Evolutionary conservation across 257 asterid species (phyloP), one percentile per base, ranked within the genome.

Genomic region (Petunia secreta): DNA sequence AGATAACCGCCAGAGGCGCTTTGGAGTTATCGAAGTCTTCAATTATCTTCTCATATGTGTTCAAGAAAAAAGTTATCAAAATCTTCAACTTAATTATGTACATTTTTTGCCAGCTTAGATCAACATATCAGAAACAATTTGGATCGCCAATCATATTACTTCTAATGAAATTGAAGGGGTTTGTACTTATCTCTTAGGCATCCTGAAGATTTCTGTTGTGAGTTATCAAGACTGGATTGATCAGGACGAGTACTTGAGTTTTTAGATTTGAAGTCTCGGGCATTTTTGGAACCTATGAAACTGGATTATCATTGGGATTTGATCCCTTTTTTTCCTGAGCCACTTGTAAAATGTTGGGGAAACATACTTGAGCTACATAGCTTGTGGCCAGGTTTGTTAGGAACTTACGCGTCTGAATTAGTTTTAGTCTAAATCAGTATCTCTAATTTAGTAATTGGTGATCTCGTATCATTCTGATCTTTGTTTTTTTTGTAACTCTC

Each of bases 211-310:
- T 46, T 37, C 58, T 2, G n/a, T 48, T n/a, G 4, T 44, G n/a
- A 65, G 53, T 16, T 14, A 66, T 66, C 75, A 4, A 41, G 37
- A 43, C n/a, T 68, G 40, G 75, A 68, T 68, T 68, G 16, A 66
- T 68, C 37, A 43, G 54, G 57, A 43, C 43, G 57, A 68, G 48
- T 16, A 43, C 38, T 8, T 68, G 57, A 8, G 8, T 68, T 68
- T 16, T 68, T 48, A 68, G n/a, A 44, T 68, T 68, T 68, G 3
- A 44, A 16, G 40, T 68, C 57, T 68, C 75, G 2, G 75, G 40
- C 40, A 43, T 68, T 44, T 9, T 63, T n/a, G 25, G 48, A n/a
- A 68, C 40, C 75, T 68, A 44, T 68, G 40, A 68, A 44, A 68
- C 41, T 68, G 75, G 40, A 68, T 52, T 10, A 15, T 13, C 75